Evolutionary conservation across 192 early-diverging fungal genomes (phyloP).

Genomic region (Backusella tuberculispora): DNA sequence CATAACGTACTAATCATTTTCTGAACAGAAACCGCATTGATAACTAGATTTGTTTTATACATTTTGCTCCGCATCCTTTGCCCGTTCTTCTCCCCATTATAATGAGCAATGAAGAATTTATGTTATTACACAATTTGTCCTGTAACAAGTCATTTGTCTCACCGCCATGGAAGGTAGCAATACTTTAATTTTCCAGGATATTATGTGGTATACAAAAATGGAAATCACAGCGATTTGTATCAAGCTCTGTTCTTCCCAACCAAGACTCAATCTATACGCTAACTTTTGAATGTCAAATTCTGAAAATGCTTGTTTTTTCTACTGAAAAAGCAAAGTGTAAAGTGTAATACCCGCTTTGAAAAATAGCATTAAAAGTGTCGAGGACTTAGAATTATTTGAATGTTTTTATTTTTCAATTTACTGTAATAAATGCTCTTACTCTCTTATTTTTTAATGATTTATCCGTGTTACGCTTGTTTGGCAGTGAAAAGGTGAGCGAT

Average conservation of each 20-base stretch:
- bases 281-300: constrained; percentile 17
- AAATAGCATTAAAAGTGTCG: constrained; percentile 7
- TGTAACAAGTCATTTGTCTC: constrained; percentile 15
- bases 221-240: constrained; percentile 12
- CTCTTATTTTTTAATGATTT: constrained; percentile 15
- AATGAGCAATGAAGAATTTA: constrained; percentile 10
- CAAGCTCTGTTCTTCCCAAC: constrained; percentile 12
- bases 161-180: constrained; percentile 14
- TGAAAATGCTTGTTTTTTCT: constrained; percentile 13
- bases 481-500: constrained; percentile 16
- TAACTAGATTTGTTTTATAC: not conserved
- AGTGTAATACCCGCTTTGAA: constrained; percentile 12
- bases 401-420: constrained; percentile 9
- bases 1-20: constrained; percentile 6
- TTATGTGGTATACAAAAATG: constrained; percentile 7
- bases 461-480: constrained; percentile 7
- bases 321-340: constrained; percentile 15
- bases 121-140: constrained; percentile 2
- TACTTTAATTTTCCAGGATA: constrained; percentile 15
- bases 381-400: constrained; percentile 9
- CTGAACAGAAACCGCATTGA: not conserved
- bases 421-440: constrained; percentile 12
- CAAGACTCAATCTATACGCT: constrained; percentile 14
- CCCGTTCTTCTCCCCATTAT: constrained; percentile 15
- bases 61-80: constrained; percentile 16